Base-by-base conservation (phyloP, 768 basidiomycete species). In the Pulveroboletus sp. region DNA sequence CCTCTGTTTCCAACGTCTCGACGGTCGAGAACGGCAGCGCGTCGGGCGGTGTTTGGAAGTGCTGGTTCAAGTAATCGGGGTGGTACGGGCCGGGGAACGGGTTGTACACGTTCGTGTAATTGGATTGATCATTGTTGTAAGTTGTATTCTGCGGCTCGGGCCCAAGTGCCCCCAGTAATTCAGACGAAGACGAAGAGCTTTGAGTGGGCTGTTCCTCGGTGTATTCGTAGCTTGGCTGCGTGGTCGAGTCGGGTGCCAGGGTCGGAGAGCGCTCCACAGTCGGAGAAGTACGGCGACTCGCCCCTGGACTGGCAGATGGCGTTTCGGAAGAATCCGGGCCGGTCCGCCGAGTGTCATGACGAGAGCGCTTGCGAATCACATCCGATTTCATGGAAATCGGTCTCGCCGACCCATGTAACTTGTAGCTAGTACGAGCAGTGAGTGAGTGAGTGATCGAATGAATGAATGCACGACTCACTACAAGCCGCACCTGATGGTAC, bases 351-450 rank as follows among this genome's bases (percentile, higher is more conserved):
- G 85, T 84, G 50, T 91, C 88, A 56, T 90, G 88, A 2, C 90
- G 75, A 2, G 90, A 88, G 34, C 90, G 84, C 63, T 92, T 92
- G 52, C 90, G 86, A 56, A 93, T 90, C 31, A 91, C 83, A 54
- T 93, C 90, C 5, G 88, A 90, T 65, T 92, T 92, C 90, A 93
- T 92, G 8, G 87, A 89, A 52, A 91, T 89, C 2, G 90, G 90
- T 21, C 90, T 83, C 2, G 86, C 83, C 17, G 89, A 84, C 16
- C 90, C 90, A 64, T 92, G 88, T 2, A 92, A 72, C 65, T 92
- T 92, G 70, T 88, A 89, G 61, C 78, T 80, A 44, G 21, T 33
- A 48, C 29, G 19, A 47, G 35, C 45, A 12, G 44, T 66, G 3
- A 58, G 52, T 17, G 42, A 55, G 50, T 33, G 31, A 21, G 32